Conservation (phyloP, 192 early-diverging fungal genomes). For the Backusella circina region DNA sequence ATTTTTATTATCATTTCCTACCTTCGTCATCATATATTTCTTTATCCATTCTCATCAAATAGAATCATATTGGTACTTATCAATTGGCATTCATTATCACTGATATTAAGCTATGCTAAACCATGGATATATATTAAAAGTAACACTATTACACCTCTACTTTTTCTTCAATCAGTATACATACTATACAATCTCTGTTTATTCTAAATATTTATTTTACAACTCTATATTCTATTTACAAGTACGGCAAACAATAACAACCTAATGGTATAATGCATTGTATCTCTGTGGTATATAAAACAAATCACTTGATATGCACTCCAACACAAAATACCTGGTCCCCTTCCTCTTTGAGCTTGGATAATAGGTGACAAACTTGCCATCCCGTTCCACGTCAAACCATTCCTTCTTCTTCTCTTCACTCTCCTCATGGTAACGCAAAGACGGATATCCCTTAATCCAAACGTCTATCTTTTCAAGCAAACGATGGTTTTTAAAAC, state of each 20-base stretch:
- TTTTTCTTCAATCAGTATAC: no score
- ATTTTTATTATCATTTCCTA: no score
- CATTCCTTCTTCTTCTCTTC: not conserved
- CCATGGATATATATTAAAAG: no score
- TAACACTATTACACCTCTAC: no score
- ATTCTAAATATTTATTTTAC: not conserved
- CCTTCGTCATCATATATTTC: no score
- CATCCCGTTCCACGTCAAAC: not conserved
- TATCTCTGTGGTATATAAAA: not conserved
- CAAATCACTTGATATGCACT: not conserved
- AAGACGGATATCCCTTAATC: not conserved
- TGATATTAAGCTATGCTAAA: no score
- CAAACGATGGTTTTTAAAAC: not conserved
- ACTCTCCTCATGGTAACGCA: not conserved
- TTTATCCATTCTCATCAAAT: no score
- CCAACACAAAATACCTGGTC: not conserved
- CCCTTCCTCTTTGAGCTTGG: not conserved
- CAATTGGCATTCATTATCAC: no score
- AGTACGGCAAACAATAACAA: not conserved
- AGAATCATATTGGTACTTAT: no score
- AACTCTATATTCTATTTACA: not conserved
- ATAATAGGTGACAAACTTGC: not conserved
- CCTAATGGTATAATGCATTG: not conserved
- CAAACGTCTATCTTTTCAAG: not conserved
- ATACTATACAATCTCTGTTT: no score